Percentiles rank a stretch among this genome's conserved stretches.
phyloP scores from a whole-genome alignment of 164 flowering plant species.

The Vitis riparia region DNA sequence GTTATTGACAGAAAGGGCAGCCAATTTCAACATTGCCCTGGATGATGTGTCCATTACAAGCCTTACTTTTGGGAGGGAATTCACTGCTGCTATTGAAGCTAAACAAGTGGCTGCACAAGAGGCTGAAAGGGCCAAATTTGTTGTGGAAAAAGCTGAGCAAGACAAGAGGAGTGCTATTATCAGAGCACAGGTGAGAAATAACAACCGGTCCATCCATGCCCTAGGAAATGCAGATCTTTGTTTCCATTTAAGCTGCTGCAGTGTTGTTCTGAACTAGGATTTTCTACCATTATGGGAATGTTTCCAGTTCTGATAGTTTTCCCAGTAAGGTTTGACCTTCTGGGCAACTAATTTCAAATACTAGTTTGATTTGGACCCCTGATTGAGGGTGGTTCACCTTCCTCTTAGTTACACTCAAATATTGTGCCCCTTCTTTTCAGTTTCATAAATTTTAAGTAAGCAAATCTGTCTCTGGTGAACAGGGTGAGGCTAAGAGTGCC shows the following conservation, averaged over 20 bases:
- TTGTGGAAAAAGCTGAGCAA: slow-evolving; percentile 77
- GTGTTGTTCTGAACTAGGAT: no score
- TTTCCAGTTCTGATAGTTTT: no score
- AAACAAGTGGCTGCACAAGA: slow-evolving; percentile 79
- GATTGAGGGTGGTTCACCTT: no score
- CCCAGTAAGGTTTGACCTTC: no score
- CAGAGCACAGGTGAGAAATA: slow-evolving; percentile 56
- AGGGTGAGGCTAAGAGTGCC: slow-evolving; percentile 55
- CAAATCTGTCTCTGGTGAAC: not conserved
- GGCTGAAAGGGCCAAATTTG: slow-evolving; percentile 69
- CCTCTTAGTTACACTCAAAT: not conserved
- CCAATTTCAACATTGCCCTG: slow-evolving; percentile 54
- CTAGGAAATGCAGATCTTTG: no score
- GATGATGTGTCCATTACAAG: slow-evolving; percentile 74
- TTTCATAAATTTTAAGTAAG: no score
- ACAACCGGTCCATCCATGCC: no score
- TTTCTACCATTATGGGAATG: no score
- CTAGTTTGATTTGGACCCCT: no score
- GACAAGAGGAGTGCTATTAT: slow-evolving; percentile 70
- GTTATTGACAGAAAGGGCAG: slow-evolving; percentile 56
- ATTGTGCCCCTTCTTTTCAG: not conserved
- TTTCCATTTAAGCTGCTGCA: no score
- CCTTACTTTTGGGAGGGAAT: slow-evolving; percentile 65
- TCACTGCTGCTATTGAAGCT: slow-evolving; percentile 70
- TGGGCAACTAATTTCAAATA: no score